These are phyloP conservation scores for Cercospora sp. DNA, from an alignment of 2,329 filamentous ascomycete species.

Conservation along the genomic window DNA sequence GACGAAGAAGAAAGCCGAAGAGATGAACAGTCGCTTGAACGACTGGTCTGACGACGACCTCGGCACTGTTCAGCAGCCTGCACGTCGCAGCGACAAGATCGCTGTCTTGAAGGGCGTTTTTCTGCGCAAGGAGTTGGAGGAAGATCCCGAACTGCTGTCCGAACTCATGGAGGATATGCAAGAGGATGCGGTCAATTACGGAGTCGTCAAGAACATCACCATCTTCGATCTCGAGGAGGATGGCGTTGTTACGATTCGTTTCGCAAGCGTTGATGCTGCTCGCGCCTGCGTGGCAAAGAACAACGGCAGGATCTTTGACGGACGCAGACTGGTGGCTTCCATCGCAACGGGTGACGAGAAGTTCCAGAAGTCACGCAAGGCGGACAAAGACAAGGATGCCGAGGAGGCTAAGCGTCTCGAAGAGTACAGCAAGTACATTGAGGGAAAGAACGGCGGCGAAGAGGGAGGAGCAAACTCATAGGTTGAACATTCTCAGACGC, in stretches of 20 bases:
- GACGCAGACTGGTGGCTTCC: conserved; percentile 65
- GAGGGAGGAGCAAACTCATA: not conserved
- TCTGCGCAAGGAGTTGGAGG: conserved; percentile 77
- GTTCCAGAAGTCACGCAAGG: conserved; percentile 64
- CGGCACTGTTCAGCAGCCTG: conserved; percentile 53
- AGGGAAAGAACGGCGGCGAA: conserved; percentile 17
- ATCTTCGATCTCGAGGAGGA: conserved; percentile 84
- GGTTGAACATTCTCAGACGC: not conserved
- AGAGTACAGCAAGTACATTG: conserved; percentile 31
- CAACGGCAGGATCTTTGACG: conserved; percentile 77
- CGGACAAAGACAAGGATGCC: conserved; percentile 26
- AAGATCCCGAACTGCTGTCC: conserved; percentile 77
- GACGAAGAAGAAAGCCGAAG: conserved; percentile 87
- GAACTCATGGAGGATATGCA: conserved; percentile 95
- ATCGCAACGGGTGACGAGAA: conserved; percentile 60
- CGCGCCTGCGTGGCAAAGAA: conserved; percentile 67
- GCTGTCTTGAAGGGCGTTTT: conserved; percentile 95
- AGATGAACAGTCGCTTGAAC: conserved; percentile 81
- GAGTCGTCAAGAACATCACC: conserved; percentile 85
- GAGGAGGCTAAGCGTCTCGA: conserved; percentile 29
- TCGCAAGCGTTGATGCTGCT: conserved; percentile 69
- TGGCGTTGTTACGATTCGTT: conserved; percentile 83
- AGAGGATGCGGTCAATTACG: conserved; percentile 83
- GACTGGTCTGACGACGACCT: conserved; percentile 95
- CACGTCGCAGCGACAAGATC: conserved; percentile 66